Base-by-base conservation (phyloP, 441 rosid species). In the Arabidopsis hybrid region DNA sequence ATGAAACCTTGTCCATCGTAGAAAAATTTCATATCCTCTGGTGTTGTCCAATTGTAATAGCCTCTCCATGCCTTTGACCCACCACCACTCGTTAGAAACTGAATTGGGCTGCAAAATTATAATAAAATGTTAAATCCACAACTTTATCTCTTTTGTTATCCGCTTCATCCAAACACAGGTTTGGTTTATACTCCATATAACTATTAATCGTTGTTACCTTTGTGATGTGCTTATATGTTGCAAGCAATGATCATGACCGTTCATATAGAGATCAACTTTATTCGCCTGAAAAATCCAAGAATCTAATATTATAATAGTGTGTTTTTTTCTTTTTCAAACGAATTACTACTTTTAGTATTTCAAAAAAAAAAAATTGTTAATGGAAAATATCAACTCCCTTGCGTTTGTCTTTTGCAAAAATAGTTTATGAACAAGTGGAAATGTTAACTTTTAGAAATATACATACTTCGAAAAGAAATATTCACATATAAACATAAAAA, bases 31-130 rank as follows among this genome's bases (percentile, higher is more conserved):
- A 89, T 74, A 36, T 79, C 85, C 1, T 71, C 56, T 34, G 83
- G 78, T 56, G 78, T 77, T 74, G 66, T 49, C 76, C 74, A 52
- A 0, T 46, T 56, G 1, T 80, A 71, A 32, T 84, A 84, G 1
- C 95, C 98, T 49, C 83, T 88, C 98, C 98, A 89, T 31, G 93
- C 90, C 73, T 87, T 88, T 18, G 98, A 93, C 8, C 98, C 97
- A 0, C 84, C 97, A 2, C 97, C 93, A 52, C 97, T 93, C 7
- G 97, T 93, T 26, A 89, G 56, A 65, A 80, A 91, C 53, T 88
- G 89, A 4, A 87, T 79, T 7, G 71, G 77, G 50, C 96, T 89
- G 78, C 85, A 74, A 35, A 32, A 18, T 17, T 1, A 16, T 7
- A 6, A 18, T 4, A 45, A 8, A 34, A 0, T 42, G n/a, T 39